These are phyloP conservation scores for Falciphora oryzae DNA, from an alignment of 2,329 filamentous ascomycete genomes.

Conservation along the genomic window DNA sequence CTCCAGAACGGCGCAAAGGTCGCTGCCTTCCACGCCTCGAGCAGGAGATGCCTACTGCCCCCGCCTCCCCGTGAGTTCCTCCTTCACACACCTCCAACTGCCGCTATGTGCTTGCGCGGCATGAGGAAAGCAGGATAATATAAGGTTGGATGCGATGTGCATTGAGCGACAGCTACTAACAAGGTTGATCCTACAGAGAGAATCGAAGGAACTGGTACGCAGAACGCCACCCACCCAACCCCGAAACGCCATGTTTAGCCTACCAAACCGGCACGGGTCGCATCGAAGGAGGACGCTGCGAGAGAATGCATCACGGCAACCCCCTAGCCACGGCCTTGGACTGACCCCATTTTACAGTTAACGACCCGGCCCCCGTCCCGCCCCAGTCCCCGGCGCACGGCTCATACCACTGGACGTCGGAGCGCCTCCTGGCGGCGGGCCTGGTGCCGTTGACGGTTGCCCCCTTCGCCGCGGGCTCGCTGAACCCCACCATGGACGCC, in stretches of 20 bases:
- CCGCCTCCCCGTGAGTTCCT: conserved; percentile 71
- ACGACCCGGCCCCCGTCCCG: conserved; percentile 77
- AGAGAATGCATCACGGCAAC: too few relatives aligned
- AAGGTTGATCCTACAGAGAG: conserved; percentile 46
- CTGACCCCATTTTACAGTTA: conserved; percentile 48
- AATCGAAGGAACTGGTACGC: conserved; percentile 68
- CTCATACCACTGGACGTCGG: conserved; percentile 98
- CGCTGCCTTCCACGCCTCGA: conserved; percentile 82
- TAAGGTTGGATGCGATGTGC: conserved; percentile 8
- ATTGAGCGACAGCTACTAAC: background rate
- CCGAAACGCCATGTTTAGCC: conserved; percentile 2
- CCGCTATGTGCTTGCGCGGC: background rate
- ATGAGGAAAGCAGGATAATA: background rate
- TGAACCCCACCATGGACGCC: conserved; percentile 86
- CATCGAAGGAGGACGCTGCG: background rate
- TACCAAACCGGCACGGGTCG: background rate
- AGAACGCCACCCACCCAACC: conserved; percentile 4
- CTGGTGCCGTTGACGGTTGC: conserved; percentile 83
- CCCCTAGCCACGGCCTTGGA: background rate
- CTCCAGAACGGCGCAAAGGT: conserved; percentile 44
- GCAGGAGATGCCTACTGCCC: conserved; percentile 70
- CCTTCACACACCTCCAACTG: background rate
- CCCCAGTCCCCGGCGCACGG: conserved; percentile 71
- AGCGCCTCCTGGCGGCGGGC: conserved; percentile 74
- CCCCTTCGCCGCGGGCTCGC: conserved; percentile 84